A percentile compares a stretch with the other conserved stretches of the same genome.
phyloP scores from a whole-genome alignment of 2,329 filamentous ascomycete genomes.

The Rutstroemia sydowiana region DNA sequence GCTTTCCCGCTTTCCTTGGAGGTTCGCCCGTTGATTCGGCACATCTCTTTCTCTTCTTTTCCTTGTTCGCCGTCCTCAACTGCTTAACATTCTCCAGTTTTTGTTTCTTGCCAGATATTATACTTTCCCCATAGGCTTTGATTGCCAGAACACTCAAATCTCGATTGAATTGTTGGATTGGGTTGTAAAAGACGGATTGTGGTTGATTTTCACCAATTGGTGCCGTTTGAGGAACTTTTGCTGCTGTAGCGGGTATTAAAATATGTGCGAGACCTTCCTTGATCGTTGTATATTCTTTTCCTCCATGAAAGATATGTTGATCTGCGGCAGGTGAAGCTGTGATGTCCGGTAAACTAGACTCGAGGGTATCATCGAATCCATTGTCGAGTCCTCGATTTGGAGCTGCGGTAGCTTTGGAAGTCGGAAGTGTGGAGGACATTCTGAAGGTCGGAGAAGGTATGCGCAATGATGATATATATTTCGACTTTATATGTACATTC shows the following conservation, averaged over 20 bases:
- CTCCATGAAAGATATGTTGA: conserved; percentile 36
- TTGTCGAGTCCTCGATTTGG: conserved; percentile 17
- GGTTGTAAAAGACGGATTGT: conserved; percentile 93
- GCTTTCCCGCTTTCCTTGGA: conserved; percentile 31
- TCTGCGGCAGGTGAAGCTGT: conserved; percentile 24
- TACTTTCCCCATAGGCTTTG: conserved; percentile 73
- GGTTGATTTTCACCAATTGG: conserved; percentile 49
- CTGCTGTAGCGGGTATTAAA: conserved; percentile 48
- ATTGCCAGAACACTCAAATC: conserved; percentile 91
- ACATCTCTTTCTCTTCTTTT: conserved; percentile 42
- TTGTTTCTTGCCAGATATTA: conserved; percentile 40
- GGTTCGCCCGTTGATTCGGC: conserved; percentile 25
- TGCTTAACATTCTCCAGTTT: conserved; percentile 37
- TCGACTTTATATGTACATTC: not conserved
- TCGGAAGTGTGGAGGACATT: conserved; percentile 3
- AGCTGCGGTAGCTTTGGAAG: conserved; percentile 26
- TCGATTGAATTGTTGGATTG: conserved; percentile 97
- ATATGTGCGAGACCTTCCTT: conserved; percentile 64
- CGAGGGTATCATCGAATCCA: not conserved
- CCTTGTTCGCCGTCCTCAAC: conserved; percentile 30
- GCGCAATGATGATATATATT: not conserved
- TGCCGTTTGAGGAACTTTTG: conserved; percentile 38
- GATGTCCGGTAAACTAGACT: conserved; percentile 18
- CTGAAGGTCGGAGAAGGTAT: not conserved
- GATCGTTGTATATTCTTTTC: conserved; percentile 50